Evolutionary conservation across 306 rosid genomes (phyloP).

Genomic region (Oemleria cerasiformis): DNA sequence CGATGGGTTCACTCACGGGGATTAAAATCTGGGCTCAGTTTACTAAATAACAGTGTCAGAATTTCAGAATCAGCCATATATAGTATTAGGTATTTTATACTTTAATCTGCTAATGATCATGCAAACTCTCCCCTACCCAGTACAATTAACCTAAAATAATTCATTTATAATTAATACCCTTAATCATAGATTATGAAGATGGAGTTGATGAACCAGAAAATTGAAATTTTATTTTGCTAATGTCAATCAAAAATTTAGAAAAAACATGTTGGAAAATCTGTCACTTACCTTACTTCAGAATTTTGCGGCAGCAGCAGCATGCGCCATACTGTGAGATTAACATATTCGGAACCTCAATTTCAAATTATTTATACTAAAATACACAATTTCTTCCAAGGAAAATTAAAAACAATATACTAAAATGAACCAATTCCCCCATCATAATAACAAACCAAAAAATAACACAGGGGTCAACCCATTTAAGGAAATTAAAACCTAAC

Average conservation of each 20-base stretch:
- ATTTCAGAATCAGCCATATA: background rate
- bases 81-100: background rate
- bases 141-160: no score
- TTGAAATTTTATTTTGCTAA: background rate
- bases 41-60: constrained; percentile 10
- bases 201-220: background rate
- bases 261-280: background rate
- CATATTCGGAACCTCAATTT: constrained; percentile 18
- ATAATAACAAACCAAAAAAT: constrained; percentile 16
- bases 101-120: background rate
- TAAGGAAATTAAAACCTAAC: constrained; percentile 6
- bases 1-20: constrained; percentile 3
- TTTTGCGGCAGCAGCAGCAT: constrained; percentile 8
- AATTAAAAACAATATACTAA: constrained; percentile 39
- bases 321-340: constrained; percentile 9
- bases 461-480: constrained; percentile 17
- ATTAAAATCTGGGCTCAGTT: constrained; percentile 7
- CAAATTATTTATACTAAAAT: constrained; percentile 46
- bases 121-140: background rate
- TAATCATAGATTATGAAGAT: background rate
- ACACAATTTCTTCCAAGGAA: constrained; percentile 29
- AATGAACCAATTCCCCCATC: constrained; percentile 57
- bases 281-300: constrained; percentile 12
- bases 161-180: no score
- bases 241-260: background rate